Conservation (phyloP, 495 filamentous ascomycete genomes). For the Podospora fimiseda region DNA sequence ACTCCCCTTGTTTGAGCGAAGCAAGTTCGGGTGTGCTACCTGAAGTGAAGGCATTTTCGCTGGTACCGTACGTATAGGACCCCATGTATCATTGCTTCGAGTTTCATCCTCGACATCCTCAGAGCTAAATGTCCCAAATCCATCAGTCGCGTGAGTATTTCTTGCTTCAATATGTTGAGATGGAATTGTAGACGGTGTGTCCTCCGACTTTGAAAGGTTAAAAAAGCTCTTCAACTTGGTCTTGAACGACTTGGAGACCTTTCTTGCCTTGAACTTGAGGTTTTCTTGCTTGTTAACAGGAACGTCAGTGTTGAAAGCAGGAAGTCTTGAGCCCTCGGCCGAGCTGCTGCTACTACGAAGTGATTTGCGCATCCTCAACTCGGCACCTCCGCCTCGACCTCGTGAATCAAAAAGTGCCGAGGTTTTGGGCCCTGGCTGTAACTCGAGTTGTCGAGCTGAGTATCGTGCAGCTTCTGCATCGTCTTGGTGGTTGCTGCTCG, state of each 20-base stretch:
- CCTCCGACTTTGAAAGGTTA: constrained; percentile 37
- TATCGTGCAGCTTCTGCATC: constrained; percentile 17
- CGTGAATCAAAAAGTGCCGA: constrained; percentile 44
- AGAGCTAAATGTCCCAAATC: constrained; percentile 14
- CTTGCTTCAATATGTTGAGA: constrained; percentile 47
- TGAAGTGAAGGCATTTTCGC: constrained; percentile 38
- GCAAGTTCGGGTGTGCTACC: constrained; percentile 31
- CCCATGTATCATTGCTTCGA: constrained; percentile 27
- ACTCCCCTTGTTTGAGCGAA: constrained; percentile 44
- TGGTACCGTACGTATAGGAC: constrained; percentile 34
- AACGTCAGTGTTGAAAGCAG: constrained; percentile 16
- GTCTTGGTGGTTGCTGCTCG: constrained; percentile 35
- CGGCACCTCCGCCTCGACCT: constrained; percentile 37
- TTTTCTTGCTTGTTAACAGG: constrained; percentile 24
- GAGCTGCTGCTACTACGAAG: constrained; percentile 44
- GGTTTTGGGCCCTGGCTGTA: constrained; percentile 31
- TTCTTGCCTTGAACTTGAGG: constrained; percentile 49
- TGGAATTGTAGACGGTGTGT: constrained; percentile 35
- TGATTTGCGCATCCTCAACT: constrained; percentile 50
- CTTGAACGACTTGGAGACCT: constrained; percentile 56
- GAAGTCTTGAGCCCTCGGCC: constrained; percentile 25
- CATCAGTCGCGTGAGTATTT: constrained; percentile 38
- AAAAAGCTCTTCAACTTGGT: constrained; percentile 57
- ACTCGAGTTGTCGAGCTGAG: not conserved
- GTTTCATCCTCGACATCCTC: constrained; percentile 1